Conservation (phyloP, 2,329 filamentous ascomycete species). For the Beauveria caledonica region DNA sequence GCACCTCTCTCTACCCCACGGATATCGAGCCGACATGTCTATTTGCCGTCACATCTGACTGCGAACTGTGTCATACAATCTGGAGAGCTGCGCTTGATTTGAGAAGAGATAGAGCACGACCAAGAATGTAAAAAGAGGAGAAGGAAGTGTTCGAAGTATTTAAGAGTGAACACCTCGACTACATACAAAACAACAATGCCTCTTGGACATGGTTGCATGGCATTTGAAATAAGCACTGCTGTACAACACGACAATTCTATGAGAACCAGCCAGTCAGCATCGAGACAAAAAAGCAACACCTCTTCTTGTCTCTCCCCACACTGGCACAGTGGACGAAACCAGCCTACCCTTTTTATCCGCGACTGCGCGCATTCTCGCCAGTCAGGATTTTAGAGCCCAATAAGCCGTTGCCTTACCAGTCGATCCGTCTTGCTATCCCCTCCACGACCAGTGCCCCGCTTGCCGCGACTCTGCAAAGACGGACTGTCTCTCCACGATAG, state of each 20-base stretch:
- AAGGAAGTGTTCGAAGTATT: neutral
- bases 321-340: neutral
- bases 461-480: neutral
- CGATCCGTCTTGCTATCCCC: neutral
- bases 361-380: neutral
- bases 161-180: neutral
- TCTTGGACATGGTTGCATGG: neutral
- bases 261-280: neutral
- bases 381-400: neutral
- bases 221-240: neutral
- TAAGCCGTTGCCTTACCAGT: neutral
- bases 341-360: neutral
- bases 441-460: neutral
- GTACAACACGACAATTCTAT: neutral
- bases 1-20: neutral
- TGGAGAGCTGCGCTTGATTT: neutral
- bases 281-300: neutral
- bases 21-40: neutral
- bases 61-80: neutral
- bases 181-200: neutral
- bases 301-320: conserved; percentile 2
- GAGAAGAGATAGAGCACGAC: neutral
- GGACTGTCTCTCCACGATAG: neutral
- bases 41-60: neutral
- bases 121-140: neutral